Evolutionary conservation across 352 stramenopile genomes (phyloP).

Genomic region (Pythium biforme): DNA sequence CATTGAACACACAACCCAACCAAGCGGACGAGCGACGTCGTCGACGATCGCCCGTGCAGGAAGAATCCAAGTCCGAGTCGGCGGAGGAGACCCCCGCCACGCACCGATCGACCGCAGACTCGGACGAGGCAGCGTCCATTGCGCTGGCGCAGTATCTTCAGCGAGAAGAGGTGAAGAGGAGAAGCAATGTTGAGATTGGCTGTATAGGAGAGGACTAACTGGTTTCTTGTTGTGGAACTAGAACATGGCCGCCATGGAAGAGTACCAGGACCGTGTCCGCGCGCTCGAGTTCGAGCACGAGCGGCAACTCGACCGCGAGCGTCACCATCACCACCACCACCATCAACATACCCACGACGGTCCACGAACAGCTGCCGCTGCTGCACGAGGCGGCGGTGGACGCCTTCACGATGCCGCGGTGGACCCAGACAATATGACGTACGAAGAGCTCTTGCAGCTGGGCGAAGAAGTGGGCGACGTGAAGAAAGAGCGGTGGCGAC

Average conservation of each 20-base stretch:
- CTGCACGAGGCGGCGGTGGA: conserved; percentile 11
- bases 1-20: background rate
- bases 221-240: conserved; percentile 13
- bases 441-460: conserved; percentile 71
- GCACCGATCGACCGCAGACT: conserved; percentile 20
- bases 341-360: conserved; percentile 2
- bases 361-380: background rate
- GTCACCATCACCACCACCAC: conserved; percentile 12
- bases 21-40: background rate
- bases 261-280: conserved; percentile 48
- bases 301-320: background rate
- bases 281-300: conserved; percentile 8
- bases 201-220: too few relatives aligned
- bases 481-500: conserved; percentile 70
- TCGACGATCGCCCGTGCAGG: conserved; percentile 4
- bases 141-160: conserved; percentile 65
- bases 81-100: background rate
- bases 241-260: conserved; percentile 71
- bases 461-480: conserved; percentile 73
- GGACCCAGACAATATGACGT: conserved; percentile 81
- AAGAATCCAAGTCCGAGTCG: conserved; percentile 10
- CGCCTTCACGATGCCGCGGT: conserved; percentile 23
- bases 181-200: too few relatives aligned
- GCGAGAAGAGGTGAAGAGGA: conserved; percentile 55
- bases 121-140: conserved; percentile 60